Evolutionary conservation across 2,329 filamentous ascomycete species (phyloP).

Genomic region (Nakataea oryzae): DNA sequence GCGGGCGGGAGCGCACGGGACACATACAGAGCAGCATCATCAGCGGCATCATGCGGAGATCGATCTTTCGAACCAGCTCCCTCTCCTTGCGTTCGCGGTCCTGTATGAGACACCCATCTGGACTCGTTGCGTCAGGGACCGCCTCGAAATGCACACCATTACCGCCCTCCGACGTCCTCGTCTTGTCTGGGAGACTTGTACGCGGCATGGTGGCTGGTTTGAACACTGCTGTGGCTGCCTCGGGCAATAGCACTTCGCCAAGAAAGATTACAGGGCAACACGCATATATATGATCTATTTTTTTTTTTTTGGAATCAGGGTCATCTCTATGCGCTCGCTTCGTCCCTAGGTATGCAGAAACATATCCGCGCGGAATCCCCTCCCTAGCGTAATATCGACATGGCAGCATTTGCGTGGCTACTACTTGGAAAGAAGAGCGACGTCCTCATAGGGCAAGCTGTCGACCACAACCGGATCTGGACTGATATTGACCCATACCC

Average conservation of each 20-base stretch:
- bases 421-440: background rate
- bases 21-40: conserved; percentile 24
- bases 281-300: background rate
- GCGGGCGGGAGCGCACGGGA: no score
- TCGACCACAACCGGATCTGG: background rate
- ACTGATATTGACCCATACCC: background rate
- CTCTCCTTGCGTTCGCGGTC: conserved; percentile 30
- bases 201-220: background rate
- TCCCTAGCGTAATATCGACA: background rate
- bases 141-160: background rate
- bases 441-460: background rate
- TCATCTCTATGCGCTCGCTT: background rate
- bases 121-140: background rate
- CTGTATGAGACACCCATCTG: background rate
- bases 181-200: background rate
- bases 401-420: background rate
- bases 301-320: background rate
- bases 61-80: conserved; percentile 45
- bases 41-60: conserved; percentile 44
- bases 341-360: background rate
- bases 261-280: background rate
- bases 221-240: background rate
- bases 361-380: background rate
- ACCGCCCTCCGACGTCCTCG: background rate
- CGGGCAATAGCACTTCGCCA: no score